Conservation (phyloP, 345 rosid species). For the Toxicodendron radicans region DNA sequence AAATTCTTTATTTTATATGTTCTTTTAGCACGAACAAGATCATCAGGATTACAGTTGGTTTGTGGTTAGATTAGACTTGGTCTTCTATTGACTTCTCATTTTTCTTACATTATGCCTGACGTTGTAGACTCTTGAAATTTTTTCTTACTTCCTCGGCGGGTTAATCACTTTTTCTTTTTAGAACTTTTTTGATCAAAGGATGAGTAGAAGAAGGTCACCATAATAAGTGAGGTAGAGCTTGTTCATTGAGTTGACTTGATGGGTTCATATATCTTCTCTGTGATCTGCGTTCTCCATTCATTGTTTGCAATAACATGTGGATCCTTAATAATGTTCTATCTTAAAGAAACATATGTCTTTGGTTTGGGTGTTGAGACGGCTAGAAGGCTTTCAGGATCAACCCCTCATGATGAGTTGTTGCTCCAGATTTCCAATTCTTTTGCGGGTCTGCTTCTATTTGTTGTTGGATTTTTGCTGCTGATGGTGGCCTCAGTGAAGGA, state of each 20-base stretch:
- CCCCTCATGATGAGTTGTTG: conserved; percentile 39
- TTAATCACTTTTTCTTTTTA: neutral
- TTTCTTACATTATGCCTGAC: neutral
- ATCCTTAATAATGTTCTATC: conserved; percentile 41
- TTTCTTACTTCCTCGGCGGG: neutral
- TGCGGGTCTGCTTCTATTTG: conserved; percentile 41
- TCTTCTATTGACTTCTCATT: neutral
- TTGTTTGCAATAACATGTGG: conserved; percentile 31
- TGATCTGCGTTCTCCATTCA: conserved; percentile 43
- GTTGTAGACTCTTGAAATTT: neutral
- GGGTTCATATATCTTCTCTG: conserved; percentile 33
- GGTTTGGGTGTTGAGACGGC: conserved; percentile 39
- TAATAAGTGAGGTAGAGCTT: neutral
- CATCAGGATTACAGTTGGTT: neutral
- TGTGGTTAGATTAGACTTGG: neutral
- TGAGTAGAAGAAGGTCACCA: neutral
- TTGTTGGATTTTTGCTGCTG: conserved; percentile 35
- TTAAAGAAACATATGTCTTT: conserved; percentile 31
- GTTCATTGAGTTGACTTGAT: conserved; percentile 14
- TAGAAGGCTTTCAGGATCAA: conserved; percentile 39
- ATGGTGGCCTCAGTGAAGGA: conserved; percentile 48
- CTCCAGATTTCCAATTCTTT: conserved; percentile 45
- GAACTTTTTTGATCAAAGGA: neutral
- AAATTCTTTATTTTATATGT: neutral
- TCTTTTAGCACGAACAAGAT: neutral